Base-by-base conservation (phyloP, 2,329 filamentous ascomycete species). In the Cladorrhinum sp. region DNA sequence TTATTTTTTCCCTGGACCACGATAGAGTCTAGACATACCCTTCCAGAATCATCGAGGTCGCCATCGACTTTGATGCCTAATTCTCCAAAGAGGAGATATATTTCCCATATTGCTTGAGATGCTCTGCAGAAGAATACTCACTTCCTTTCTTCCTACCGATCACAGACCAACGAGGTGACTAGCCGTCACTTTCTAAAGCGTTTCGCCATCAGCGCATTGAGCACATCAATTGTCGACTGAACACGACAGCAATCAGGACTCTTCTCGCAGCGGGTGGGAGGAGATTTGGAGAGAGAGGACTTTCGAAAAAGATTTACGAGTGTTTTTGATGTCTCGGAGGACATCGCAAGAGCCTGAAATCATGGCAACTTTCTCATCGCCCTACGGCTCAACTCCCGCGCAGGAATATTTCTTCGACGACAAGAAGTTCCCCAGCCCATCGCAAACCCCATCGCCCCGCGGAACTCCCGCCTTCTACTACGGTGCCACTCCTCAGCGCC, bases 111-210 rank as follows among this genome's bases (percentile, higher is more conserved):
- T 75, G 74, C 68, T 75, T 79, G 77, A 78, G 76, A 85, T 85
- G 83, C 41, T 85, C 81, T 74, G 78, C 79, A 77, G 77, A 80
- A 79, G 76, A 79, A 76, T 76, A 71, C 76, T 75, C 74, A 78
- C 76, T 74, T 81, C 78, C 75, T 79, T 78, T 79, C 80, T 79
- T 78, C 79, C 80, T 72, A 80, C 80, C 81, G 80, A 83, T 77
- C 79, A 81, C 78, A 83, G 82, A 82, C 80, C 81, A 78, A 36
- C 32, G 9, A 82, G 82, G 82, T 85, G 82, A 85, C 81, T 74
- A 76, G 77, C 41, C 41, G 72, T 78, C 75, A 74, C 75, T 74
- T 72, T 73, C 75, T 74, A 69, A 69, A 72, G 77, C 76, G 77
- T 75, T 74, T 74, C 78, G 77, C 78, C 74, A 77, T 73, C 74